Percentiles rank a stretch among this genome's conserved stretches.
phyloP scores from a whole-genome alignment of 202 grass and related monocot species.

The Dendrocalamus latiflorus region DNA sequence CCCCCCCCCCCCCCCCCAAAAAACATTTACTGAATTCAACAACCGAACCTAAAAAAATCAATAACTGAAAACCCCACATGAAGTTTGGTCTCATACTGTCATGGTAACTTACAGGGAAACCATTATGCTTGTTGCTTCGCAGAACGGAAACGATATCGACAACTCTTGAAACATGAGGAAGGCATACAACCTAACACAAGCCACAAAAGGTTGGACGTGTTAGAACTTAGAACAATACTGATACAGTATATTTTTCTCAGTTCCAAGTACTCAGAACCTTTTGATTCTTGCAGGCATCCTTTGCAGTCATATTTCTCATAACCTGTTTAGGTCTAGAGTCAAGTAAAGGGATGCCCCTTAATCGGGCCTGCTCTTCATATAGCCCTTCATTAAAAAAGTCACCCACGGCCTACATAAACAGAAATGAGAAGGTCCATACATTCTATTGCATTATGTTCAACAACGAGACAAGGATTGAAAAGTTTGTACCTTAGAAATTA shows the following conservation, averaged over 20 bases:
- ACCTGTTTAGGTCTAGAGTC: slow-evolving; percentile 88
- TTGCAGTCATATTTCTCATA: slow-evolving; percentile 90
- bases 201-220: slow-evolving; percentile 24
- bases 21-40: slow-evolving; percentile 40
- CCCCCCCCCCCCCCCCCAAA: no score
- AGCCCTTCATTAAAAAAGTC: slow-evolving; percentile 94
- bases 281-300: slow-evolving; percentile 82
- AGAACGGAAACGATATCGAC: slow-evolving; percentile 72
- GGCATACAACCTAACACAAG: slow-evolving; percentile 62
- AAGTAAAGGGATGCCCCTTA: slow-evolving; percentile 91
- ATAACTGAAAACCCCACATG: neutral
- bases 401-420: slow-evolving; percentile 76
- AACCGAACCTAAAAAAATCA: slow-evolving; percentile 35
- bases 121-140: slow-evolving; percentile 82
- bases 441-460: slow-evolving; percentile 24
- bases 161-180: slow-evolving; percentile 76
- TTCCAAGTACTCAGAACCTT: slow-evolving; percentile 50
- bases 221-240: slow-evolving; percentile 34
- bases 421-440: slow-evolving; percentile 24
- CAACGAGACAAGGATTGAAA: slow-evolving; percentile 6
- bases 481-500: slow-evolving; percentile 84
- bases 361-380: slow-evolving; percentile 84
- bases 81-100: neutral
- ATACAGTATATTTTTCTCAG: neutral
- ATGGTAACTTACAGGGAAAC: slow-evolving; percentile 79